A percentile compares a stretch with the other conserved stretches of the same genome.
Conservation (phyloP, 2,329 filamentous ascomycete species). For the Ophiostoma australiae region DNA sequence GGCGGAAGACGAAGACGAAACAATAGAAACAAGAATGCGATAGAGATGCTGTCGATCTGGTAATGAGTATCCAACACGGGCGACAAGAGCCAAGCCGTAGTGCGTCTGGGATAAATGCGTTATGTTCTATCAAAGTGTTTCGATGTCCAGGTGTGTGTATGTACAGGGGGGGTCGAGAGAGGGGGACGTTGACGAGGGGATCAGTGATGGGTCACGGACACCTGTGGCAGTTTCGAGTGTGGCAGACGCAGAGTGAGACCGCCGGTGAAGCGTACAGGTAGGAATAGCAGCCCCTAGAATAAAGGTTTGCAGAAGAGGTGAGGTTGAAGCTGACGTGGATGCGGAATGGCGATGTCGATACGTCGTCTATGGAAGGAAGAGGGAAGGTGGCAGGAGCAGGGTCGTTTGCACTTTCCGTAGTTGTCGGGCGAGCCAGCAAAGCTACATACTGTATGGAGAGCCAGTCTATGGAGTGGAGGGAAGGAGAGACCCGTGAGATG, state of each 20-base stretch:
- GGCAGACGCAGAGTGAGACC: background rate
- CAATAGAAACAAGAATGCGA: background rate
- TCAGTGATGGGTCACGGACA: conserved; percentile 10
- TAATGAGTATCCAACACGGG: background rate
- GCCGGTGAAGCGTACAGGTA: background rate
- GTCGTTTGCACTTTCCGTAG: conserved; percentile 12
- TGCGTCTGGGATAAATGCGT: conserved; percentile 11
- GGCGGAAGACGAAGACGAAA: conserved; percentile 3
- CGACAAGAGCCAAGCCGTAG: conserved; percentile 1
- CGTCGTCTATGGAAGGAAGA: background rate
- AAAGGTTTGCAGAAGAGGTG: background rate
- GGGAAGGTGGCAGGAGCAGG: background rate
- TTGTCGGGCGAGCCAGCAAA: conserved; percentile 1
- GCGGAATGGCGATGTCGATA: background rate
- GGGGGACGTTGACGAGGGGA: conserved; percentile 14
- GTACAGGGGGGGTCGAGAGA: conserved; percentile 13
- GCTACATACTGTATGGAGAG: background rate
- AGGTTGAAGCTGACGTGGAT: background rate
- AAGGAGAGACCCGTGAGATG: conserved; percentile 9
- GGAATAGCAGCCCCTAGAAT: background rate
- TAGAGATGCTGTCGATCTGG: background rate
- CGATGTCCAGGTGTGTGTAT: conserved; percentile 10
- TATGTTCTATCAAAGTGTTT: background rate
- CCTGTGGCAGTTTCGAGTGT: conserved; percentile 9
- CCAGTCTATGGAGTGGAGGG: background rate